Evolutionary conservation across 2,329 filamentous ascomycete species (phyloP).

Genomic region (Stylonectria norvegica): DNA sequence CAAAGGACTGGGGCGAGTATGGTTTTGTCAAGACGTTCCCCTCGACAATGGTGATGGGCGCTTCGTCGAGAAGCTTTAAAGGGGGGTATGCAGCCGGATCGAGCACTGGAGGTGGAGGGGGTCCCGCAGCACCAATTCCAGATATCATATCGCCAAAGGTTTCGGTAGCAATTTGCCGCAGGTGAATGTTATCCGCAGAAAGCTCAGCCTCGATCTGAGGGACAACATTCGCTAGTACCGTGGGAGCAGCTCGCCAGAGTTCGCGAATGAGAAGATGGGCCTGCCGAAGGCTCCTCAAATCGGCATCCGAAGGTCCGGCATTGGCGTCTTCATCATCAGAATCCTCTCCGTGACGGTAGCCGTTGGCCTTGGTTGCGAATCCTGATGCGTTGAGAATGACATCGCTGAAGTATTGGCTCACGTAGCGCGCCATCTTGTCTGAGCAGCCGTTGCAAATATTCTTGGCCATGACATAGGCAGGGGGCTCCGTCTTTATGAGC

Average conservation of each 20-base stretch:
- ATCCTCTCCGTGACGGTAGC: slow-evolving; percentile 57
- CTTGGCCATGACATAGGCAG: slow-evolving; percentile 95
- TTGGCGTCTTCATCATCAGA: slow-evolving; percentile 60
- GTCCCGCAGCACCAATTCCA: slow-evolving; percentile 87
- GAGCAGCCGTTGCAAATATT: slow-evolving; percentile 84
- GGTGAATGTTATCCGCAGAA: slow-evolving; percentile 80
- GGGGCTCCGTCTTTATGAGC: slow-evolving; percentile 80
- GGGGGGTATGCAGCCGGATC: slow-evolving; percentile 86
- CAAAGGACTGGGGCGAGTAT: slow-evolving; percentile 83
- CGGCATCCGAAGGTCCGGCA: slow-evolving; percentile 70
- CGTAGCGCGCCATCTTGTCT: slow-evolving; percentile 91
- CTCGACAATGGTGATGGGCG: slow-evolving; percentile 41
- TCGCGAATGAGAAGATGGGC: slow-evolving; percentile 87
- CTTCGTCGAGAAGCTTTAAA: slow-evolving; percentile 59
- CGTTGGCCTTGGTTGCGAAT: slow-evolving; percentile 53
- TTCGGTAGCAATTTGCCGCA: slow-evolving; percentile 85
- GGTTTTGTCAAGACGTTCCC: slow-evolving; percentile 72
- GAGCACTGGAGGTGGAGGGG: slow-evolving; percentile 66
- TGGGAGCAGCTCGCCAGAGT: slow-evolving; percentile 86
- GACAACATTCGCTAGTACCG: slow-evolving; percentile 87
- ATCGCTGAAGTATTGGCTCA: slow-evolving; percentile 95
- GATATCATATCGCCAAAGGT: slow-evolving; percentile 93
- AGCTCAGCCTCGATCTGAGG: slow-evolving; percentile 91
- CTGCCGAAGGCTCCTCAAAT: slow-evolving; percentile 83
- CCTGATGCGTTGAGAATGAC: slow-evolving; percentile 86